These are phyloP conservation scores for Aurantiochytrium sp. DNA, from an alignment of 108 stramenopile species.

Conservation along the genomic window DNA sequence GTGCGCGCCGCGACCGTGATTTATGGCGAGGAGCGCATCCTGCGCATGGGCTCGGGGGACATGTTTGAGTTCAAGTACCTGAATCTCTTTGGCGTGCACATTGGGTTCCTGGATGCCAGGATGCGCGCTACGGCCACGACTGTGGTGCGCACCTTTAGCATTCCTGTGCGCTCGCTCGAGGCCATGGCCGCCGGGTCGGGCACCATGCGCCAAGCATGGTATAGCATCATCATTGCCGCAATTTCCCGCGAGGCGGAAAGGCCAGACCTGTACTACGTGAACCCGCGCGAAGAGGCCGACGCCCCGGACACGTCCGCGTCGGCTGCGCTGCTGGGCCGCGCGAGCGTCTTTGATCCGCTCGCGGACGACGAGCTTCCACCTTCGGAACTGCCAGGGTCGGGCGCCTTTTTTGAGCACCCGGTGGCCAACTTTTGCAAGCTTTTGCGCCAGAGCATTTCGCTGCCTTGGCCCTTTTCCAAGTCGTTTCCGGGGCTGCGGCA, in stretches of 20 bases:
- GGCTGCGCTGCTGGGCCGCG: not conserved
- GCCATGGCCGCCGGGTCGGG: not conserved
- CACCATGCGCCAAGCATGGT: not conserved
- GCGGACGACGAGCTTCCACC: not conserved
- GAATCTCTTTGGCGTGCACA: conserved; percentile 6
- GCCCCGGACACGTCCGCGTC: not conserved
- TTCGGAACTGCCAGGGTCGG: not conserved
- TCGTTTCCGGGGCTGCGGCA: not conserved
- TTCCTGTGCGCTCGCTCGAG: not conserved
- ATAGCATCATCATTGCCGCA: not conserved
- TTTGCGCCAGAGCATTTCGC: not conserved
- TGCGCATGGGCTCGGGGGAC: not conserved
- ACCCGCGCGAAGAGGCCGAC: not conserved
- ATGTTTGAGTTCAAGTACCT: conserved; percentile 22
- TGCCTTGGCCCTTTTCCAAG: not conserved
- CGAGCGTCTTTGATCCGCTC: not conserved
- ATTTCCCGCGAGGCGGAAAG: not conserved
- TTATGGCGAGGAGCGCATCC: not conserved
- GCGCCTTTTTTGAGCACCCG: not conserved
- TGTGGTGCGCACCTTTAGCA: not conserved
- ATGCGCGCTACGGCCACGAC: not conserved
- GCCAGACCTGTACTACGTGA: not conserved
- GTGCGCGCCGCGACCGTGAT: not conserved
- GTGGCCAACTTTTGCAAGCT: not conserved
- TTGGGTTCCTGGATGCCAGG: not conserved